Evolutionary conservation across 306 rosid genomes (phyloP), one percentile per base, ranked within the genome.

Genomic region (Quercus mongolica): DNA sequence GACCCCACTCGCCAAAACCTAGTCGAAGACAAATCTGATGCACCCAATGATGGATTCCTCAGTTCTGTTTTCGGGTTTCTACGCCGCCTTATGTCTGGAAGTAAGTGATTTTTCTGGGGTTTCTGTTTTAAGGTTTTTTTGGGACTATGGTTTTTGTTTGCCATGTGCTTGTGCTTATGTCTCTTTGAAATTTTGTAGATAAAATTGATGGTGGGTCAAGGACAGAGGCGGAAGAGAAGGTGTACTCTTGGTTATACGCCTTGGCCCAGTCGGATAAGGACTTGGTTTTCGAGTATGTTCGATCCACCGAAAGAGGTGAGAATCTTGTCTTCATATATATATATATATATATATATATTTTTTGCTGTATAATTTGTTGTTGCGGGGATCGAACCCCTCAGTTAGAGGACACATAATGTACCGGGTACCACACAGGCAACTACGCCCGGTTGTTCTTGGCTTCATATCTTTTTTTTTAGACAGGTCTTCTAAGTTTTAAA

Each of bases 221-320:
- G 86, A 88, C 87, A 0, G 88, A 91, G 83, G 96, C 85, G 79
- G 97, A 93, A 83, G 92, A 93, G 79, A 91, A 80, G 78, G 90
- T 93, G 1, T 87, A 78, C 74, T 85, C 92, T 68, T 93, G 97
- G 97, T 55, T 93, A 71, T 91, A 93, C 69, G 68, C 94, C 25
- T 81, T 93, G 91, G 94, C 97, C 10, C 91, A 74, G 35, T 84
- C 97, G 19, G 82, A 91, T 1, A 91, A 83, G 80, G 55, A 91
- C 70, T 19, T 93, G 88, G 94, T 70, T 79, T 93, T 81, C 44
- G 97, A 93, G 81, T 93, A 93, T 59, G 97, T 93, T 84, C 86
- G 73, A 35, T 93, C 97, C 83, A 93, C 97, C 0, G 97, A 93
- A 83, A 88, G 96, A 83, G 97, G 97, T 82, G 58, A 83, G 86